Evolutionary conservation across 345 rosid genomes (phyloP), one percentile per base, ranked within the genome.

Genomic region (Adansonia digitata): DNA sequence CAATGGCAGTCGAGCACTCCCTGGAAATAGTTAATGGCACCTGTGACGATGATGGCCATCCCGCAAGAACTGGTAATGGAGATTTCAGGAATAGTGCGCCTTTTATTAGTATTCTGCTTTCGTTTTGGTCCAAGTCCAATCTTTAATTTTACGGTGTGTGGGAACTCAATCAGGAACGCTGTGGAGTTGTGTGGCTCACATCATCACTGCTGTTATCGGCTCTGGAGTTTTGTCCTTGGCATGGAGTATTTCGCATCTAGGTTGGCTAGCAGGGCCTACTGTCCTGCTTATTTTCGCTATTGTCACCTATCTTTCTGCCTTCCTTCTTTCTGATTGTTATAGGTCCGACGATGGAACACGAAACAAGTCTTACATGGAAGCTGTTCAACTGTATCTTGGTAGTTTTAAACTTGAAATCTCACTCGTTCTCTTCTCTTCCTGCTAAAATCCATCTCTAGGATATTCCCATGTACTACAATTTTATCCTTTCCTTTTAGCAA

Each of bases 211-310:
- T 20, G 87, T 87, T 20, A 87, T 85, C 37, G 90, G 90, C 14
- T 78, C 88, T 11, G 90, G 90, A 10, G 88, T 83, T n/a, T 77
- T 87, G 65, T 79, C 92, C 5, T 72, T 87, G 74, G 88, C 92
- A 42, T 90, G 95, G 95, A 79, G 88, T 14, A 73, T 81, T 11
- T 79, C 95, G 2, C 95, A 90, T 74, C 81, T 90, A 10, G 95
- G 95, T 27, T 90, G 95, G 95, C 81, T 90, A 57, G 92, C 80
- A 12, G 92, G 92, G 13, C 95, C 95, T 2, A 31, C 59, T 27
- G 42, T 73, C 29, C 27, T 88, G 74, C 79, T 90, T 46, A 67
- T 79, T 59, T 90, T 90, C 20, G 90, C 95, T 5, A 69, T 79
- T 27, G 5, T 90, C 71, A 88, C 88, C 75, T 79, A 77, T 24